These are phyloP conservation scores for Spinacia oleracea DNA, from an alignment of 179 eudicot species.

Conservation along the genomic window DNA sequence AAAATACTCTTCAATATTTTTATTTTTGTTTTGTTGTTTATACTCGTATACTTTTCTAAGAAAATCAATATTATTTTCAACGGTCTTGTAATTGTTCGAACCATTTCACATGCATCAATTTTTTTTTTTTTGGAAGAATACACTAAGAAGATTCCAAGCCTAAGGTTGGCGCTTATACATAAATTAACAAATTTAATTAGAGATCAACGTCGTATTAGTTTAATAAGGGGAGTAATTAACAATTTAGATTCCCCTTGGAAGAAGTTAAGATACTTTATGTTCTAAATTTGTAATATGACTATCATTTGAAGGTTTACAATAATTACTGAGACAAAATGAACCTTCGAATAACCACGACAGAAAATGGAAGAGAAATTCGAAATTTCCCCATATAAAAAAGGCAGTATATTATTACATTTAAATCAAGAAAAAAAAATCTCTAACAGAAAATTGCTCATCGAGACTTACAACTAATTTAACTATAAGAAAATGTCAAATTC, in stretches of 20 bases:
- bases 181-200: not conserved
- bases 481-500: not conserved
- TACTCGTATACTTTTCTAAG: no score
- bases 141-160: slow-evolving; percentile 17
- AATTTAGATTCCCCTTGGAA: not conserved
- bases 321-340: not conserved
- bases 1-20: no score
- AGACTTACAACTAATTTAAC: not conserved
- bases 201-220: not conserved
- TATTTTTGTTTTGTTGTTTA: no score
- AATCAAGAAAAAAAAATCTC: not conserved
- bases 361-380: not conserved
- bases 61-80: not conserved
- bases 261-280: not conserved
- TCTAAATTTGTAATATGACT: not conserved
- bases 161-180: slow-evolving; percentile 9
- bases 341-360: not conserved
- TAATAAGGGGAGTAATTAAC: not conserved
- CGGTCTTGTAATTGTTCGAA: not conserved
- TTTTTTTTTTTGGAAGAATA: not conserved
- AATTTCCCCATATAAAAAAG: not conserved
- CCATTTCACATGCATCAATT: slow-evolving; percentile 13
- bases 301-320: not conserved
- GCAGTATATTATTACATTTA: not conserved
- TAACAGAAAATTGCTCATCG: not conserved